These are phyloP conservation scores for Orbilia brochopaga DNA, from an alignment of 2,329 filamentous ascomycete species.

Conservation along the genomic window DNA sequence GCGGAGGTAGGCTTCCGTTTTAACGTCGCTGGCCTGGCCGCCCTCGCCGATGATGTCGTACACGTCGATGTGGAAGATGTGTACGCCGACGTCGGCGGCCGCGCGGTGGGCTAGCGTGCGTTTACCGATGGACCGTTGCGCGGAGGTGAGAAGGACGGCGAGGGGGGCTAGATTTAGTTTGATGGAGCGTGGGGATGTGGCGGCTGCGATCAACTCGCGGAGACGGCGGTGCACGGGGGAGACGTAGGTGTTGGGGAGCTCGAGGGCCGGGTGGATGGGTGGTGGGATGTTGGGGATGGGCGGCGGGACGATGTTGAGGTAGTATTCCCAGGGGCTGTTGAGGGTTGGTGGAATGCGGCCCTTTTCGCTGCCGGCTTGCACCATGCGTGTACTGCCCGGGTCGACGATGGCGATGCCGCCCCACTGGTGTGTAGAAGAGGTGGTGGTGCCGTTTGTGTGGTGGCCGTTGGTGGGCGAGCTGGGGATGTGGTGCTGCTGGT, in stretches of 20 bases:
- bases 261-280: slow-evolving; percentile 63
- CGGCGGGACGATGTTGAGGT: slow-evolving; percentile 75
- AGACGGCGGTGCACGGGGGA: slow-evolving; percentile 72
- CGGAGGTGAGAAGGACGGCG: slow-evolving; percentile 85
- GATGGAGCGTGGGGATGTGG: slow-evolving; percentile 84
- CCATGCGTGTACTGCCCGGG: slow-evolving; percentile 82
- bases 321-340: slow-evolving; percentile 85
- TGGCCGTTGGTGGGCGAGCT: slow-evolving; percentile 57
- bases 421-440: slow-evolving; percentile 74
- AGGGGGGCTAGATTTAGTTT: slow-evolving; percentile 86
- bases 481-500: not conserved
- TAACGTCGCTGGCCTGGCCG: slow-evolving; percentile 84
- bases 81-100: slow-evolving; percentile 86
- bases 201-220: slow-evolving; percentile 82
- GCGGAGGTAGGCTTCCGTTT: slow-evolving; percentile 88
- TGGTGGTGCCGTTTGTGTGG: slow-evolving; percentile 64
- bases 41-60: slow-evolving; percentile 96
- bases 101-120: slow-evolving; percentile 76
- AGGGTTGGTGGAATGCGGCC: slow-evolving; percentile 77
- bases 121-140: slow-evolving; percentile 92
- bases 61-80: slow-evolving; percentile 85
- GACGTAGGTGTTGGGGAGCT: slow-evolving; percentile 63
- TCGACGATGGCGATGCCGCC: slow-evolving; percentile 86
- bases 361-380: slow-evolving; percentile 86
- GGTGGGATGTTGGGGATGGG: slow-evolving; percentile 65